A percentile compares a stretch with the other conserved stretches of the same genome.
phyloP scores from a whole-genome alignment of 805 yeast genomes.

The Candida xiaguanensis region DNA sequence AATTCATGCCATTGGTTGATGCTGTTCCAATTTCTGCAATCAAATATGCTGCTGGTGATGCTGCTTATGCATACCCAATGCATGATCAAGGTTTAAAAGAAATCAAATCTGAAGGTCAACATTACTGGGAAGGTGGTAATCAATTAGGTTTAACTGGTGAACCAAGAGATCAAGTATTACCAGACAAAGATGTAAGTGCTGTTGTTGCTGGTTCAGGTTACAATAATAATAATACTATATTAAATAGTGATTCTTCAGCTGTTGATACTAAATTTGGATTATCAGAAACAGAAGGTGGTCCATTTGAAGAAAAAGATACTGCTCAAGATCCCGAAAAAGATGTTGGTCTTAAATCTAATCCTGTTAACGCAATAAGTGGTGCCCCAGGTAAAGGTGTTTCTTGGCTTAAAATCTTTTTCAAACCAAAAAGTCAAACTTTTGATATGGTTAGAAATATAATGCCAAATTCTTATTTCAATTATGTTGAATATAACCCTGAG shows the following conservation, averaged over 20 bases:
- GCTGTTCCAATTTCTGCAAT: slow-evolving; percentile 67
- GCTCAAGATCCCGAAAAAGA: slow-evolving; percentile 16
- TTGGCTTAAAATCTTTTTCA: slow-evolving; percentile 39
- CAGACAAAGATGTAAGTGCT: slow-evolving; percentile 3
- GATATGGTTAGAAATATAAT: slow-evolving; percentile 39
- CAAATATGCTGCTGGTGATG: slow-evolving; percentile 43
- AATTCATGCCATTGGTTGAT: slow-evolving; percentile 61
- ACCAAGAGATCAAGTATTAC: slow-evolving; percentile 4
- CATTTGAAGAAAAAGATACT: slow-evolving; percentile 19
- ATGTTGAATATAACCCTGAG: slow-evolving; percentile 38
- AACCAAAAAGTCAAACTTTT: slow-evolving; percentile 47
- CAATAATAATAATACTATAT: slow-evolving; percentile 2
- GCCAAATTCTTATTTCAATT: slow-evolving; percentile 41
- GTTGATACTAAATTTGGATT: slow-evolving; percentile 8
- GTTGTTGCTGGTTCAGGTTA: neutral
- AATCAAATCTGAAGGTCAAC: slow-evolving; percentile 48
- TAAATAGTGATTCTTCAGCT: slow-evolving; percentile 8
- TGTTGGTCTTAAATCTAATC: slow-evolving; percentile 11
- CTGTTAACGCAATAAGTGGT: slow-evolving; percentile 11
- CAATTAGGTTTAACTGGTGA: slow-evolving; percentile 29
- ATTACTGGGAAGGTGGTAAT: slow-evolving; percentile 44
- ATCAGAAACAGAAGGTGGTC: slow-evolving; percentile 10
- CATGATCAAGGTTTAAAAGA: slow-evolving; percentile 64
- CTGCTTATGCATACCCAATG: slow-evolving; percentile 50
- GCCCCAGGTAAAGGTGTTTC: slow-evolving; percentile 22